Percentiles rank a stretch among this genome's conserved stretches.
These are phyloP conservation scores for Pouteria glomerata DNA, from an alignment of 148 eudicot species.

Conservation along the genomic window DNA sequence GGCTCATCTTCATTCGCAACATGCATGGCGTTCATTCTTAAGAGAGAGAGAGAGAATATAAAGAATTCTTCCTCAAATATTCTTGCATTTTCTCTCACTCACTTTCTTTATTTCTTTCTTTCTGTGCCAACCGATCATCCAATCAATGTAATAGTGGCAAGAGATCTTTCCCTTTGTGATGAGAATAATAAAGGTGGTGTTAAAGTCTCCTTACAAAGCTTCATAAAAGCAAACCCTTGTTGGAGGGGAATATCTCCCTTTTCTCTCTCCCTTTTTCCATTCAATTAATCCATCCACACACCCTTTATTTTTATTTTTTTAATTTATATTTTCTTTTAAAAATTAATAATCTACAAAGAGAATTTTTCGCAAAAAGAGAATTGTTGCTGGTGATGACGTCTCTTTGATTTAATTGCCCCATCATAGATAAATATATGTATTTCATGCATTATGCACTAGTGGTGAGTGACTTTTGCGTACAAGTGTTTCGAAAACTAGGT, in stretches of 20 bases:
- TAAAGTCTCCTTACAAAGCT: conserved; percentile 1
- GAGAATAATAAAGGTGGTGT: conserved; percentile 14
- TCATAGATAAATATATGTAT: not conserved
- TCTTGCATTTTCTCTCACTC: conserved; percentile 2
- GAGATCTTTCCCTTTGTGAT: not conserved
- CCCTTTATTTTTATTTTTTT: not conserved
- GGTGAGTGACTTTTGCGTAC: not conserved
- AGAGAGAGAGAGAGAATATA: not conserved
- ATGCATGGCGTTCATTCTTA: not conserved
- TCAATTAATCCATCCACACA: not conserved
- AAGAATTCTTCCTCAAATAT: conserved; percentile 15
- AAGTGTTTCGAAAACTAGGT: not conserved
- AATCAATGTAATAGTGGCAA: conserved; percentile 22
- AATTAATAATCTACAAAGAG: not conserved
- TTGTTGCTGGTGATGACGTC: not conserved
- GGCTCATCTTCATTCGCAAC: not conserved
- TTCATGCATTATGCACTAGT: not conserved
- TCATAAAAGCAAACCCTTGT: conserved; percentile 8
- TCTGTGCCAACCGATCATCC: conserved; percentile 16
- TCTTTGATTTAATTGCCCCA: not conserved
- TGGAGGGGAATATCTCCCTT: conserved; percentile 6
- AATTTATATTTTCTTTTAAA: not conserved
- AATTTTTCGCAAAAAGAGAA: not conserved
- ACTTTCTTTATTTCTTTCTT: conserved; percentile 9
- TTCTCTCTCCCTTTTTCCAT: not conserved